Percentiles rank a stretch among this genome's conserved stretches.
These are phyloP conservation scores for Chaetoscypha palmicola DNA, from an alignment of 2,329 filamentous ascomycete species.

Conservation along the genomic window DNA sequence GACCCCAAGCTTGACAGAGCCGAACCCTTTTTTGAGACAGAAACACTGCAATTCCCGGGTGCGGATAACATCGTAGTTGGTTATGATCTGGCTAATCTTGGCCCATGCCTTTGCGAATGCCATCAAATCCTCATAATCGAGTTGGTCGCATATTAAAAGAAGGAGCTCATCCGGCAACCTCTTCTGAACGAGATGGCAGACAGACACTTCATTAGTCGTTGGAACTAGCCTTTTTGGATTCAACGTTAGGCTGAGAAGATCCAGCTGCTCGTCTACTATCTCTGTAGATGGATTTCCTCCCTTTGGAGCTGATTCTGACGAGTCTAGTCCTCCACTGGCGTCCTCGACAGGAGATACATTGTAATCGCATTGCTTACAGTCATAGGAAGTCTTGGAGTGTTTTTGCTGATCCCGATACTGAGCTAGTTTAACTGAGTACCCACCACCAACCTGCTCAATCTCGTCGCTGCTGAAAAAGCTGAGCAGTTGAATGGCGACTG, in stretches of 20 bases:
- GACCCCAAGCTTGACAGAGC: constrained; percentile 36
- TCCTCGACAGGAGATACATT: not conserved
- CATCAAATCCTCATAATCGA: constrained; percentile 26
- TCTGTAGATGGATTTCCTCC: not conserved
- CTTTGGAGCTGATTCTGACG: not conserved
- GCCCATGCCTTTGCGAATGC: constrained; percentile 19
- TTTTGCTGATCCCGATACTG: constrained; percentile 18
- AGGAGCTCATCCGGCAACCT: constrained; percentile 37
- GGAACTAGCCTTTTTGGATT: not conserved
- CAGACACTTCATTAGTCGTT: not conserved
- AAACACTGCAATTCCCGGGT: constrained; percentile 42
- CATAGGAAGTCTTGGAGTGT: constrained; percentile 9
- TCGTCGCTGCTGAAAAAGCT: constrained; percentile 44
- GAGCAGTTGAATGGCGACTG: constrained; percentile 43
- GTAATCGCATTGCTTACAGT: constrained; percentile 26
- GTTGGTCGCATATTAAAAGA: constrained; percentile 30
- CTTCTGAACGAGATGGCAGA: not conserved
- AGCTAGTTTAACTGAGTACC: constrained; percentile 21
- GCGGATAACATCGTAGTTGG: constrained; percentile 16
- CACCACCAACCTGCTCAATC: constrained; percentile 36
- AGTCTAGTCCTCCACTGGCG: not conserved
- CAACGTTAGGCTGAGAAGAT: not conserved
- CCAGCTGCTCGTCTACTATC: not conserved
- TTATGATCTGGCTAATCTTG: constrained; percentile 13
- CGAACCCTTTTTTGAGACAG: constrained; percentile 37